Conservation (phyloP, 306 rosid genomes). For the Calophaca sinica region DNA sequence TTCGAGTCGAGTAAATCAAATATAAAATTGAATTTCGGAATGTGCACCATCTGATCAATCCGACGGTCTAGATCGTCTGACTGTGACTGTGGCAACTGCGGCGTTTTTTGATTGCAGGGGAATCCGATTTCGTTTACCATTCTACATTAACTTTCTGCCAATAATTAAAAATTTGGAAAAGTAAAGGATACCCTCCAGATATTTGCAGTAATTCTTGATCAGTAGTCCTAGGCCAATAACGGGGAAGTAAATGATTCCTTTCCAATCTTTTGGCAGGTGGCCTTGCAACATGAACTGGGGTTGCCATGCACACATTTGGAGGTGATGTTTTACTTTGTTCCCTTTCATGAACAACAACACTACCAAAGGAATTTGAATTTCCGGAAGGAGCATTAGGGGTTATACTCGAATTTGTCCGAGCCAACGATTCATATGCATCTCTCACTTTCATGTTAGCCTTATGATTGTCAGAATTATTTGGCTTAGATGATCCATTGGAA, state of each 20-base stretch:
- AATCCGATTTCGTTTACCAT: too few relatives aligned
- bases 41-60: too few relatives aligned
- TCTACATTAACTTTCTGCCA: not conserved
- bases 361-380: constrained; percentile 58
- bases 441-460: constrained; percentile 32
- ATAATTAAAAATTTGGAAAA: not conserved
- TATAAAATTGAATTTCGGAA: too few relatives aligned
- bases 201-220: constrained; percentile 93
- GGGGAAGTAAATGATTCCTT: constrained; percentile 86
- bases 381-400: constrained; percentile 58
- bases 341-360: constrained; percentile 61
- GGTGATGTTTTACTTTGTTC: constrained; percentile 66
- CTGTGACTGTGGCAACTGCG: too few relatives aligned
- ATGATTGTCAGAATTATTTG: too few relatives aligned
- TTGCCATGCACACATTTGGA: constrained; percentile 39
- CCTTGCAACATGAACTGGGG: constrained; percentile 35
- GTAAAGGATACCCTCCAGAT: constrained; percentile 93
- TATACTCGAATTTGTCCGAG: constrained; percentile 76
- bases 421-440: constrained; percentile 68
- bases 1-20: too few relatives aligned
- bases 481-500: too few relatives aligned
- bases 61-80: too few relatives aligned
- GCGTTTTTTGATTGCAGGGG: too few relatives aligned
- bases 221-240: constrained; percentile 94
- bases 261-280: constrained; percentile 96